Evolutionary conservation across 176 grass and related monocot genomes (phyloP).

Genomic region (Triticum aestivum): IWGSC_CS_RefSeq_v2.1 NC_057797.1:356049650-356050149

Average conservation of each 20-base stretch:
- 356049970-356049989: slow-evolving; percentile 51
- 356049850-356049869: slow-evolving; percentile 56
- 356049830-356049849: slow-evolving; percentile 73
- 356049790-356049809: slow-evolving; percentile 36
- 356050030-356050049: slow-evolving; percentile 69
- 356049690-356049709: background rate
- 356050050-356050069: slow-evolving; percentile 33
- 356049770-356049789: background rate
- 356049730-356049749: background rate
- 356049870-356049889: slow-evolving; percentile 67
- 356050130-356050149: background rate
- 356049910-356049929: slow-evolving; percentile 73
- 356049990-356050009: slow-evolving; percentile 59
- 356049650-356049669: slow-evolving; percentile 25
- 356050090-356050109: background rate
- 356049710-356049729: slow-evolving; percentile 15
- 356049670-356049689: background rate
- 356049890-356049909: slow-evolving; percentile 48
- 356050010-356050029: slow-evolving; percentile 80
- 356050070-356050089: background rate
- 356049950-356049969: slow-evolving; percentile 56
- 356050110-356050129: background rate
- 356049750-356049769: background rate
- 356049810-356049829: slow-evolving; percentile 49
- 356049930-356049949: slow-evolving; percentile 67